These are phyloP conservation scores for Fusarium anthophilum DNA, from an alignment of 2,329 filamentous ascomycete species.

Conservation along the genomic window DNA sequence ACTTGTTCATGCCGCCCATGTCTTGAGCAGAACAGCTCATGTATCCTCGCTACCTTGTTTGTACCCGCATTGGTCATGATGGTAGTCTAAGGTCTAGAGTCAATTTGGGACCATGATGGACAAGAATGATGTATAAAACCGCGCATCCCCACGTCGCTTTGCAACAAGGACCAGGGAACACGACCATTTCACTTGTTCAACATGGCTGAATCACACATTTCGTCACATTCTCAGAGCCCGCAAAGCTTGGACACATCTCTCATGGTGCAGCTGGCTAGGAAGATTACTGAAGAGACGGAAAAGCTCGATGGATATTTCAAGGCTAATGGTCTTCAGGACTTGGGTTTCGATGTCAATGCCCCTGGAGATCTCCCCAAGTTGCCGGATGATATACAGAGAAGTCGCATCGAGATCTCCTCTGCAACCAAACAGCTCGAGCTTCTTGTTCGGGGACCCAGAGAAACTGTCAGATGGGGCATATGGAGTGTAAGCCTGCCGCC, in stretches of 20 bases:
- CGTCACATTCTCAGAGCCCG: slow-evolving; percentile 48
- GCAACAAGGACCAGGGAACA: neutral
- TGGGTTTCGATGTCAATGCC: slow-evolving; percentile 57
- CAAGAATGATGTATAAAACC: slow-evolving; percentile 20
- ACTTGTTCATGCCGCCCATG: neutral
- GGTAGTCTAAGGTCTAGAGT: slow-evolving; percentile 1
- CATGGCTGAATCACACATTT: slow-evolving; percentile 43
- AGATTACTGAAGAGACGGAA: slow-evolving; percentile 58
- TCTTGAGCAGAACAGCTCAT: neutral
- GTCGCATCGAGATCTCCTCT: slow-evolving; percentile 58
- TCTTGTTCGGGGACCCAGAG: slow-evolving; percentile 60
- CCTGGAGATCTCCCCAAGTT: slow-evolving; percentile 58
- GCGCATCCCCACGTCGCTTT: slow-evolving; percentile 8
- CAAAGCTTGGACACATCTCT: slow-evolving; percentile 45
- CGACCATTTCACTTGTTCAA: neutral
- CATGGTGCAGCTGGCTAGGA: slow-evolving; percentile 57
- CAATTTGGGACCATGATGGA: neutral
- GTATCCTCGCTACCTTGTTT: neutral
- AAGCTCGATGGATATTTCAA: slow-evolving; percentile 60
- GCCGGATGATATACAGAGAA: slow-evolving; percentile 56
- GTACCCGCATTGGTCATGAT: slow-evolving; percentile 15
- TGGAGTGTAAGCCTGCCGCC: slow-evolving; percentile 56
- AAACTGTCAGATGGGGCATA: slow-evolving; percentile 61
- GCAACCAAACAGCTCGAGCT: slow-evolving; percentile 59
- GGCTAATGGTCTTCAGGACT: slow-evolving; percentile 52